Conservation (phyloP, 179 eudicot genomes). For the Nepenthes alata region DNA sequence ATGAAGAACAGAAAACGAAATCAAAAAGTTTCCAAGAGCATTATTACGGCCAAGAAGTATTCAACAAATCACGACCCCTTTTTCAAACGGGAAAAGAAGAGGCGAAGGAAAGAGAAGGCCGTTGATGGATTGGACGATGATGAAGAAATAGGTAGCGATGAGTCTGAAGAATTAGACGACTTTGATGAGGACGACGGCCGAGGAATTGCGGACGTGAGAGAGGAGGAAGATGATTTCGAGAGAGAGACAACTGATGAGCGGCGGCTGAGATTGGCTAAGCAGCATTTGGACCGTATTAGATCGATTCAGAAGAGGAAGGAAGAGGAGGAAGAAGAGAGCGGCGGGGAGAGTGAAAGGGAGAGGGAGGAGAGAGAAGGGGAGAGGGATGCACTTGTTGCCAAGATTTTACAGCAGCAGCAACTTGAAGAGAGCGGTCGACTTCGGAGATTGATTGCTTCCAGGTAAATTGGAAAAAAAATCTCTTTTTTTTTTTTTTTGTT, state of each 20-base stretch:
- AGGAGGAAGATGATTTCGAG: constrained; percentile 27
- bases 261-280: constrained; percentile 44
- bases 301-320: constrained; percentile 19
- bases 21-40: constrained; percentile 6
- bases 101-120: constrained; percentile 18
- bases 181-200: constrained; percentile 11
- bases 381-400: constrained; percentile 56
- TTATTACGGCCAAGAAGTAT: constrained; percentile 14
- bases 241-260: constrained; percentile 65
- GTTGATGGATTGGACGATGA: constrained; percentile 19
- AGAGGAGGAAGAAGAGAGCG: constrained; percentile 24
- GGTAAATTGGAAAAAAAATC: constrained; percentile 22
- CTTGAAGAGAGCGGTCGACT: constrained; percentile 76
- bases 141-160: constrained; percentile 50
- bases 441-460: constrained; percentile 56
- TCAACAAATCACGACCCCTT: constrained; percentile 25
- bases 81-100: constrained; percentile 30
- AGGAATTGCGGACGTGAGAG: constrained; percentile 13
- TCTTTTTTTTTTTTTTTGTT: not conserved
- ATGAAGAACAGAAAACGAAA: constrained; percentile 10
- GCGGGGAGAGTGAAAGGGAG: constrained; percentile 15
- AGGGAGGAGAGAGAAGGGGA: constrained; percentile 28
- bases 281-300: constrained; percentile 29
- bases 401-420: constrained; percentile 62
- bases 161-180: constrained; percentile 31